phyloP scores from a whole-genome alignment of 495 filamentous ascomycete genomes.

The Penicillium paradoxum region DNA sequence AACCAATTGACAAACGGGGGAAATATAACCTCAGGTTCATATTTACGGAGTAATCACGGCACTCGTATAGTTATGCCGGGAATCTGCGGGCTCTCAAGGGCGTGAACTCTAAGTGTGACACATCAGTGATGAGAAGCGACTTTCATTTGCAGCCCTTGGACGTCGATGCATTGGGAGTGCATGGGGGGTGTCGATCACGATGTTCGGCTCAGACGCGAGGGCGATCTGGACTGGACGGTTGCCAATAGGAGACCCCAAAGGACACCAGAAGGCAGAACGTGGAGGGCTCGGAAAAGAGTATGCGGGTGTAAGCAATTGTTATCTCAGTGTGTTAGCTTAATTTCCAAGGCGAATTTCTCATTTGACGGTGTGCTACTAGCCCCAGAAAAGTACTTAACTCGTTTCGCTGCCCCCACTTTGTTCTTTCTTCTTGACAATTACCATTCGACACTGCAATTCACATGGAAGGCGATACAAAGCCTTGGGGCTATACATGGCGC shows the following conservation, averaged over 20 bases:
- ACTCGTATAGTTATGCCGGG: neutral
- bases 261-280: neutral
- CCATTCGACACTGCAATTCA: neutral
- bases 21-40: too few relatives aligned
- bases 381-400: neutral
- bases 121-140: neutral
- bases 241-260: neutral
- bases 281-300: neutral
- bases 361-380: neutral
- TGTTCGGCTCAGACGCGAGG: neutral
- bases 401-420: neutral
- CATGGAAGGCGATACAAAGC: conserved; percentile 2
- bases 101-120: conserved; percentile 4
- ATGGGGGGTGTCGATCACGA: neutral
- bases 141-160: neutral
- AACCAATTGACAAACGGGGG: too few relatives aligned
- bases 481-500: conserved; percentile 19
- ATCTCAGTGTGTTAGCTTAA: neutral
- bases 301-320: neutral
- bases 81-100: neutral
- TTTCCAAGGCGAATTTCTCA: neutral
- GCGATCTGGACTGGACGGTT: conserved; percentile 1
- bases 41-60: neutral
- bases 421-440: neutral
- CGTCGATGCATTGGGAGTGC: neutral